These are phyloP conservation scores for Allium cepa DNA, from an alignment of 106 monocot species.

Conservation along the genomic window DNA sequence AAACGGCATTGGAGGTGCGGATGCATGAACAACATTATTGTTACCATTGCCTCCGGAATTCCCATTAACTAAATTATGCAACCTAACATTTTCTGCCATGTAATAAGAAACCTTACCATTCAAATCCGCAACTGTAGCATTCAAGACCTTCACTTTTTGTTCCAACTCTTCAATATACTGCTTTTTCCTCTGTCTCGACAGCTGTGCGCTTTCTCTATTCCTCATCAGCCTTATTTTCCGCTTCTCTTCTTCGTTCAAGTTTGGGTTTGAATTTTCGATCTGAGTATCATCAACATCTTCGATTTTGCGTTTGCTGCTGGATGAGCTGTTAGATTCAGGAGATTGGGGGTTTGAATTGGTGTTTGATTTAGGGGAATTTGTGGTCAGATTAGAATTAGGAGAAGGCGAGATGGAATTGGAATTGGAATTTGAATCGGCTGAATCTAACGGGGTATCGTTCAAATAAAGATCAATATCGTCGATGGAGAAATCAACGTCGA, in stretches of 20 bases:
- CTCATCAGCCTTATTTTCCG: conserved; percentile 46
- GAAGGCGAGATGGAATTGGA: background rate
- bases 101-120: conserved; percentile 49
- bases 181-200: conserved; percentile 75
- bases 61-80: conserved; percentile 37
- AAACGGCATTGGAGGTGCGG: conserved; percentile 20
- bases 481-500: conserved; percentile 33
- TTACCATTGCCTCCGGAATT: background rate
- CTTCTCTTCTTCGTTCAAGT: conserved; percentile 44
- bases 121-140: conserved; percentile 46
- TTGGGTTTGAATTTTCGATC: conserved; percentile 9
- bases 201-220: conserved; percentile 73
- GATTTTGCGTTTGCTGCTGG: conserved; percentile 20
- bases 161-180: conserved; percentile 66
- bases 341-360: conserved; percentile 15
- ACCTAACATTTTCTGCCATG: conserved; percentile 48
- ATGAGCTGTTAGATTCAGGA: conserved; percentile 23
- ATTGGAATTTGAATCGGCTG: background rate
- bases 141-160: conserved; percentile 53
- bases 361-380: background rate
- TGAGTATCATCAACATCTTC: background rate
- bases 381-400: background rate
- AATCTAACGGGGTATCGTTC: background rate
- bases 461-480: conserved; percentile 38
- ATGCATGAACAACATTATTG: conserved; percentile 6